Conservation (phyloP, 192 early-diverging fungal genomes). For the Chytriomyces hyalinus region DNA sequence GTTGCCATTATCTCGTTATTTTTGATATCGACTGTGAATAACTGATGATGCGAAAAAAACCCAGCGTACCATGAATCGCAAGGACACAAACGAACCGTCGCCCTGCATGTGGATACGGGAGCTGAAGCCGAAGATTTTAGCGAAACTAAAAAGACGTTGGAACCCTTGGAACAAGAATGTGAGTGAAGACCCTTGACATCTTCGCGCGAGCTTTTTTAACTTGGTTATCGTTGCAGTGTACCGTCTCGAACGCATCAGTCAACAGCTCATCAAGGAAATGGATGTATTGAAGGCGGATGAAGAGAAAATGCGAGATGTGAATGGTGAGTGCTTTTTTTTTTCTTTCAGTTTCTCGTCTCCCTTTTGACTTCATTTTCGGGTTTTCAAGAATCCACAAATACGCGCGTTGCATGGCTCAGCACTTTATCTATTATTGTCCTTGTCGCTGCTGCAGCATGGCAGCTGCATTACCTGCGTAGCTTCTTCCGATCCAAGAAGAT, state of each 20-base stretch:
- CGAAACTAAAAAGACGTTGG: slow-evolving; percentile 78
- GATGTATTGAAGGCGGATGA: slow-evolving; percentile 83
- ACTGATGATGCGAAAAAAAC: no score
- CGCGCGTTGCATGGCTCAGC: slow-evolving; percentile 83
- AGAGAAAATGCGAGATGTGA: slow-evolving; percentile 83
- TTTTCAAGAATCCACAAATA: slow-evolving; percentile 81
- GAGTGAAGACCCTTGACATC: no score
- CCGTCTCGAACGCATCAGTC: slow-evolving; percentile 75
- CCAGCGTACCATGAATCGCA: slow-evolving; percentile 41
- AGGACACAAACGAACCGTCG: slow-evolving; percentile 66
- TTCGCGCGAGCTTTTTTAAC: no score
- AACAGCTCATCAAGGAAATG: slow-evolving; percentile 85
- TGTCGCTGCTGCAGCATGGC: slow-evolving; percentile 73
- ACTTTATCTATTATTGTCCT: slow-evolving; percentile 76
- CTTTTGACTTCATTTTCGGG: no score
- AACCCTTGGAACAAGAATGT: slow-evolving; percentile 84
- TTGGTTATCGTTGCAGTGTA: slow-evolving; percentile 45
- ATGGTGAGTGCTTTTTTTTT: slow-evolving; percentile 58
- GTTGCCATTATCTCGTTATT: no score
- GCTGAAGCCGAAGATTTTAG: slow-evolving; percentile 81
- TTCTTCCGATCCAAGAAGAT: slow-evolving; percentile 37
- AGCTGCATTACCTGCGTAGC: slow-evolving; percentile 72
- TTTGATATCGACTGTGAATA: no score
- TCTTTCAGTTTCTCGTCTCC: neutral
- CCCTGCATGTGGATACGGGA: slow-evolving; percentile 82